A percentile compares a stretch with the other conserved stretches of the same genome.
These are phyloP conservation scores for Sphaerulina populicola DNA, from an alignment of 2,329 filamentous ascomycete species.

Conservation along the genomic window DNA sequence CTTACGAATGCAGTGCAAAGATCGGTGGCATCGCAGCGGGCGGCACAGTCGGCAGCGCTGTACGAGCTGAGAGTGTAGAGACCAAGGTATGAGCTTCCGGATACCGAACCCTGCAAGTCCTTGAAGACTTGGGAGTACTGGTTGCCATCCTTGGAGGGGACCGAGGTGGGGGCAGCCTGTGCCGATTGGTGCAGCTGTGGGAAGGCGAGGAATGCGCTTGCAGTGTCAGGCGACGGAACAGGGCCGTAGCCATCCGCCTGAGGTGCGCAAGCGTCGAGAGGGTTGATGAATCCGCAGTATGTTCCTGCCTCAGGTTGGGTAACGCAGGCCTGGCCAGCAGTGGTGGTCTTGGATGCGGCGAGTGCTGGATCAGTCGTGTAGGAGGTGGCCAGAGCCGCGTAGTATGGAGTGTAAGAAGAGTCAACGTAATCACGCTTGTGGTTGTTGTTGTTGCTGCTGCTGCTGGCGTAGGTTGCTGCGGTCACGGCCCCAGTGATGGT, in stretches of 20 bases:
- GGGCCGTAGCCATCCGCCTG: slow-evolving; percentile 34
- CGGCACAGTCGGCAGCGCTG: slow-evolving; percentile 18
- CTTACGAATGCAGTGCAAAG: slow-evolving; percentile 20
- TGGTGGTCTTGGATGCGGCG: slow-evolving; percentile 20
- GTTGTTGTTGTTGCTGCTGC: too few species aligned
- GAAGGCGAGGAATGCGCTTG: slow-evolving; percentile 24
- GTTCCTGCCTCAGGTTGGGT: slow-evolving; percentile 30
- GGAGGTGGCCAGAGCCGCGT: slow-evolving; percentile 20
- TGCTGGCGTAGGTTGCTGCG: slow-evolving; percentile 7
- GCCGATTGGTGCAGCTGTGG: slow-evolving; percentile 12
- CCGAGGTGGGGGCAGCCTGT: slow-evolving; percentile 20
- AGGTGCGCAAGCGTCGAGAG: slow-evolving; percentile 33
- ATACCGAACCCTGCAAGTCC: slow-evolving; percentile 18
- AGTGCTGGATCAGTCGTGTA: slow-evolving; percentile 23
- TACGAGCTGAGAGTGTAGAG: slow-evolving; percentile 22
- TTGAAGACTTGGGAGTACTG: slow-evolving; percentile 21
- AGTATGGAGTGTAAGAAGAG: slow-evolving; percentile 20
- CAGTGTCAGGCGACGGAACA: slow-evolving; percentile 22
- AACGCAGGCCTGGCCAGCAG: slow-evolving; percentile 25
- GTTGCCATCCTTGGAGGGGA: slow-evolving; percentile 15
- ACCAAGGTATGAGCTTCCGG: slow-evolving; percentile 21
- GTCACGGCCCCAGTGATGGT: slow-evolving; percentile 17
- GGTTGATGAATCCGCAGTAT: slow-evolving; percentile 35
- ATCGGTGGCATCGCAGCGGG: slow-evolving; percentile 19
- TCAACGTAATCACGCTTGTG: slow-evolving; percentile 13